Conservation (phyloP, 129 eudicot genomes). For the Tagetes erecta region DNA sequence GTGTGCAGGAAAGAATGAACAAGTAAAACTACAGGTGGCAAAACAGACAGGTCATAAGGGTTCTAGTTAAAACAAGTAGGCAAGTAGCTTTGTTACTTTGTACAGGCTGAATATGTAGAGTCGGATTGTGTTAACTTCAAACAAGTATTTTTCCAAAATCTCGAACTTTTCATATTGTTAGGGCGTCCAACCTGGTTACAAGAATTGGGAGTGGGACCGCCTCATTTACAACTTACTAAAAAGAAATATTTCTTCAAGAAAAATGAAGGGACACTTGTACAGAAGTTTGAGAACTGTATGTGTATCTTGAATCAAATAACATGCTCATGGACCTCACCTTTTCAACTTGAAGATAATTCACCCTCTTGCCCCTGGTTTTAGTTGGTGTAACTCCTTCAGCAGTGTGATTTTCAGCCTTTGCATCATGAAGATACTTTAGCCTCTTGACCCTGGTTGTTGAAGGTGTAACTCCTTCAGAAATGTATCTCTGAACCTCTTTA, state of each 20-base stretch:
- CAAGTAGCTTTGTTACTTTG: slow-evolving; percentile 1
- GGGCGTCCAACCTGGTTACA: not conserved
- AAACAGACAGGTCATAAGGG: not conserved
- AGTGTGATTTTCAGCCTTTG: slow-evolving; percentile 50
- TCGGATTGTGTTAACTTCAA: not conserved
- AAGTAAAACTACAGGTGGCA: not conserved
- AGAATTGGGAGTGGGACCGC: not conserved
- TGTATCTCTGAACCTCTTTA: slow-evolving; percentile 57
- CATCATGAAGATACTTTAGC: slow-evolving; percentile 18
- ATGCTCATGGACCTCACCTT: slow-evolving; percentile 17
- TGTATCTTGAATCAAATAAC: slow-evolving; percentile 15
- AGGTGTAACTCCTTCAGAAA: slow-evolving; percentile 51
- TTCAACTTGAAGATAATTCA: slow-evolving; percentile 20
- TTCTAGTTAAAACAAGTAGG: not conserved
- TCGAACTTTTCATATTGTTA: not conserved
- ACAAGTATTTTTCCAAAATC: not conserved
- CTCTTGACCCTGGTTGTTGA: slow-evolving; percentile 13
- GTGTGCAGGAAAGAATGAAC: not conserved
- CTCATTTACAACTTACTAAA: slow-evolving; percentile 11
- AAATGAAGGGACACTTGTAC: not conserved
- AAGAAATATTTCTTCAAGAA: not conserved
- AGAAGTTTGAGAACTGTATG: slow-evolving; percentile 7
- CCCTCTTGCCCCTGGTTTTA: slow-evolving; percentile 17
- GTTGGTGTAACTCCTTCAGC: slow-evolving; percentile 47
- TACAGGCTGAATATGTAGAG: not conserved